Conservation (phyloP, 805 yeast genomes). For the Nakazawaea molendinolei region DNA sequence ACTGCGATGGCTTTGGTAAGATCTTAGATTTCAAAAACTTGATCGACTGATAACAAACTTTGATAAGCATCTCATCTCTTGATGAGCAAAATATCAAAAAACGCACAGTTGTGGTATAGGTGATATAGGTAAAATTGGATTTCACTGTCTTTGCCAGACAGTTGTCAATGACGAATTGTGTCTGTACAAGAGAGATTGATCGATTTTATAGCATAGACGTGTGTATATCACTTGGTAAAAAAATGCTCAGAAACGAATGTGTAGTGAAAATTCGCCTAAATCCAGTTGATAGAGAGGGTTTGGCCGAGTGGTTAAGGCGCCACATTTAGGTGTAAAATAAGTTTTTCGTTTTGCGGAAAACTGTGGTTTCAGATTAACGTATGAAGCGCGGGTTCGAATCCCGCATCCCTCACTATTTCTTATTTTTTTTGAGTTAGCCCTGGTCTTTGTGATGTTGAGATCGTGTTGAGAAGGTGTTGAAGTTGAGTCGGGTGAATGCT, state of each 20-base stretch:
- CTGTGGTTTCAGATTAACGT: slow-evolving; percentile 15
- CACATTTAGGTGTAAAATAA: slow-evolving; percentile 15
- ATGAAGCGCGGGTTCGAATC: slow-evolving; percentile 19
- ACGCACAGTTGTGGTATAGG: too few species aligned
- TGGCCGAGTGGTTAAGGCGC: slow-evolving; percentile 37
- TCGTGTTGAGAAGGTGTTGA: too few species aligned
- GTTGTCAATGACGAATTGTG: neutral
- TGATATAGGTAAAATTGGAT: too few species aligned
- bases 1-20: slow-evolving; percentile 3
- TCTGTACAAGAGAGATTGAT: neutral
- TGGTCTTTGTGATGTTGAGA: too few species aligned
- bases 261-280: neutral
- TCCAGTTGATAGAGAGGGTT: slow-evolving; percentile 20
- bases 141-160: neutral
- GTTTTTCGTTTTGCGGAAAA: slow-evolving; percentile 7
- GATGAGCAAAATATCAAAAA: too few species aligned
- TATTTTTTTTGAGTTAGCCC: slow-evolving; percentile 18
- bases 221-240: neutral
- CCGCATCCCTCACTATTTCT: slow-evolving; percentile 17
- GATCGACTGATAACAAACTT: too few species aligned
- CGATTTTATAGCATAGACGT: neutral
- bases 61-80: too few species aligned
- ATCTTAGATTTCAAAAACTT: neutral
- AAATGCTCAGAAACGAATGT: neutral
- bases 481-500: too few species aligned